Percentiles rank a stretch among this genome's conserved stretches.
phyloP scores from a whole-genome alignment of 805 yeast species.

The Wickerhamomyces queroliae region DNA sequence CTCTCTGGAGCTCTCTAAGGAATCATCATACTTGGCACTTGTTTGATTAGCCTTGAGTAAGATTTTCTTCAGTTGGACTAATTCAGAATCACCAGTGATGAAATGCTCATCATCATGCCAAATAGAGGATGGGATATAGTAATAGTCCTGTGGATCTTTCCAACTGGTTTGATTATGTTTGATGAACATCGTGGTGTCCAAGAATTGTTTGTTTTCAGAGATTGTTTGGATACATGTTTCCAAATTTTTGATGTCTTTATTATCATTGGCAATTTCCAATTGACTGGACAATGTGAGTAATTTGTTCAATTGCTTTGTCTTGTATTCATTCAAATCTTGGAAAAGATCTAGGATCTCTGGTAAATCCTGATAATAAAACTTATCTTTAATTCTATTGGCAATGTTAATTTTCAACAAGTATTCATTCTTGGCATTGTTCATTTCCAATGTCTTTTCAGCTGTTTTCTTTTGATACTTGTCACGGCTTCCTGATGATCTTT shows the following conservation, averaged over 20 bases:
- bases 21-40: slow-evolving; percentile 22
- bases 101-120: slow-evolving; percentile 96
- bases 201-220: slow-evolving; percentile 60
- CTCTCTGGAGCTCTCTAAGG: slow-evolving; percentile 25
- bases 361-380: slow-evolving; percentile 85
- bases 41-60: slow-evolving; percentile 36
- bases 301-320: slow-evolving; percentile 66
- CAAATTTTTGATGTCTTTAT: slow-evolving; percentile 36
- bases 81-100: slow-evolving; percentile 47
- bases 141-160: slow-evolving; percentile 84
- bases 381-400: slow-evolving; percentile 89
- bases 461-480: slow-evolving; percentile 41
- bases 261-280: slow-evolving; percentile 53
- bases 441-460: slow-evolving; percentile 61
- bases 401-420: slow-evolving; percentile 76
- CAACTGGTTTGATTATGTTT: slow-evolving; percentile 76
- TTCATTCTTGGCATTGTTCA: slow-evolving; percentile 84
- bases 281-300: slow-evolving; percentile 53
- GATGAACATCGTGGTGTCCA: slow-evolving; percentile 87
- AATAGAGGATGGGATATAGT: slow-evolving; percentile 80
- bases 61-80: slow-evolving; percentile 47
- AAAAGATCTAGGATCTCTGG: slow-evolving; percentile 84
- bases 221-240: slow-evolving; percentile 49
- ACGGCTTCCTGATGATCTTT: slow-evolving; percentile 51
- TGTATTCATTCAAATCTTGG: slow-evolving; percentile 79